Percentiles rank a stretch among this genome's conserved stretches.
Evolutionary conservation across 768 basidiomycete genomes (phyloP).

Genomic region (Boletus sp.): DNA sequence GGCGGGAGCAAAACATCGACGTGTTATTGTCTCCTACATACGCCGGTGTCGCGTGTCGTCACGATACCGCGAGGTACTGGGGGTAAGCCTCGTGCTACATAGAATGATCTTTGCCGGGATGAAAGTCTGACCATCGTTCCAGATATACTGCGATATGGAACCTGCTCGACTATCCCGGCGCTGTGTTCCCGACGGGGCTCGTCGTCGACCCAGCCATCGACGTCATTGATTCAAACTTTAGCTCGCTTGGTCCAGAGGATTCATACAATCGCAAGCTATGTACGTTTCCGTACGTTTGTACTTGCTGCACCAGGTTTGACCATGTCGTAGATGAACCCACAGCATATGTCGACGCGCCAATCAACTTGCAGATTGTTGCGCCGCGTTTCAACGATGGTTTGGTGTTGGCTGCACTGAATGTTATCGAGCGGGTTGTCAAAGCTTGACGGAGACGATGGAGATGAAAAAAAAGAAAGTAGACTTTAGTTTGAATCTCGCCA

Average conservation of each 20-base stretch:
- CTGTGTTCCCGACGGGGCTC: constrained; percentile 44
- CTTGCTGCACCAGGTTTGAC: neutral
- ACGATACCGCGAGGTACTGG: constrained; percentile 39
- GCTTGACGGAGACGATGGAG: neutral
- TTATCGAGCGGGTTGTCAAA: constrained; percentile 24
- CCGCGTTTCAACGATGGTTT: constrained; percentile 28
- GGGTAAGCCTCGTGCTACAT: constrained; percentile 1
- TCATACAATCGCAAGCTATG: constrained; percentile 16
- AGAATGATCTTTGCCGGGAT: neutral
- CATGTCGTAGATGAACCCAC: constrained; percentile 19
- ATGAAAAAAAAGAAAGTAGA: neutral
- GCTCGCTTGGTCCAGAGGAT: constrained; percentile 19
- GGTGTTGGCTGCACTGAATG: constrained; percentile 24
- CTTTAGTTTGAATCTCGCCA: neutral
- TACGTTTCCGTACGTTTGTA: constrained; percentile 1
- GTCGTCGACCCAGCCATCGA: constrained; percentile 27
- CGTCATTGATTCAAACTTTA: constrained; percentile 3
- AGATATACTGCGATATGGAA: constrained; percentile 45
- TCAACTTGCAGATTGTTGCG: constrained; percentile 22
- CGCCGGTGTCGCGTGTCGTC: constrained; percentile 35
- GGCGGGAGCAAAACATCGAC: constrained; percentile 38
- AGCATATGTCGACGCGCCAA: constrained; percentile 14
- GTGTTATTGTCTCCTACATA: constrained; percentile 38
- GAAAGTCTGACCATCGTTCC: neutral
- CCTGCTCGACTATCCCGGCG: constrained; percentile 42